These are phyloP conservation scores for Phytophthora syringae DNA, from an alignment of 352 stramenopile species.

Conservation along the genomic window DNA sequence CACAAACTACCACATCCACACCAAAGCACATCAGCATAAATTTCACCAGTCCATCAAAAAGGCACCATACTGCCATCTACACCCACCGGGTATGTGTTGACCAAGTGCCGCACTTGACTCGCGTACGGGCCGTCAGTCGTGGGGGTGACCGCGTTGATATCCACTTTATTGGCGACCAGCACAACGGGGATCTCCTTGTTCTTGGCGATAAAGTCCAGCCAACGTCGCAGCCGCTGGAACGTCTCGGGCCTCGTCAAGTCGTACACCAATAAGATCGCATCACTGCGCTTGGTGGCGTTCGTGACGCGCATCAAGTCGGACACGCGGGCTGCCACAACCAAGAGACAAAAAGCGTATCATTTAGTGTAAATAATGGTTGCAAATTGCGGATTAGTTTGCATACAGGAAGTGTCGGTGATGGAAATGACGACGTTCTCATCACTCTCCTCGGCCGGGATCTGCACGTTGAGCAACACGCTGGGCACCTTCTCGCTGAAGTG, in stretches of 20 bases:
- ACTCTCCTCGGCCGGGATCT: slow-evolving; percentile 89
- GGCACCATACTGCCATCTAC: neutral
- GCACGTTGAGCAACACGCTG: slow-evolving; percentile 86
- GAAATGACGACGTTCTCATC: slow-evolving; percentile 91
- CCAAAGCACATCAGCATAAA: neutral
- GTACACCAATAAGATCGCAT: slow-evolving; percentile 89
- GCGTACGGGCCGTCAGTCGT: slow-evolving; percentile 66
- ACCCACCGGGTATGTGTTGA: slow-evolving; percentile 74
- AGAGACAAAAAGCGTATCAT: neutral
- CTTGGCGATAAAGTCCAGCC: slow-evolving; percentile 88
- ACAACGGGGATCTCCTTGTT: slow-evolving; percentile 90
- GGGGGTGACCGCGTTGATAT: slow-evolving; percentile 76
- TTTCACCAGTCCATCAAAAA: neutral
- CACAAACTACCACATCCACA: slow-evolving; percentile 60
- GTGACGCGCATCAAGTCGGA: slow-evolving; percentile 86
- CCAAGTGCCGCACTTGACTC: slow-evolving; percentile 74
- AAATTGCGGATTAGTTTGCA: slow-evolving; percentile 17
- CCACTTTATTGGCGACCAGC: slow-evolving; percentile 90
- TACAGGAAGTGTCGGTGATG: slow-evolving; percentile 90
- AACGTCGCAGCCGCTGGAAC: slow-evolving; percentile 82
- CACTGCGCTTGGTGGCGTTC: slow-evolving; percentile 85
- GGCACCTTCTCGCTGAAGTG: slow-evolving; percentile 91
- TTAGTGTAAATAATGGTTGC: neutral
- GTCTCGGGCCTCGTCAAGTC: slow-evolving; percentile 86
- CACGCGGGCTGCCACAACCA: slow-evolving; percentile 53